Conservation (phyloP, 768 basidiomycete species). For the Calvatia gigantea region DNA sequence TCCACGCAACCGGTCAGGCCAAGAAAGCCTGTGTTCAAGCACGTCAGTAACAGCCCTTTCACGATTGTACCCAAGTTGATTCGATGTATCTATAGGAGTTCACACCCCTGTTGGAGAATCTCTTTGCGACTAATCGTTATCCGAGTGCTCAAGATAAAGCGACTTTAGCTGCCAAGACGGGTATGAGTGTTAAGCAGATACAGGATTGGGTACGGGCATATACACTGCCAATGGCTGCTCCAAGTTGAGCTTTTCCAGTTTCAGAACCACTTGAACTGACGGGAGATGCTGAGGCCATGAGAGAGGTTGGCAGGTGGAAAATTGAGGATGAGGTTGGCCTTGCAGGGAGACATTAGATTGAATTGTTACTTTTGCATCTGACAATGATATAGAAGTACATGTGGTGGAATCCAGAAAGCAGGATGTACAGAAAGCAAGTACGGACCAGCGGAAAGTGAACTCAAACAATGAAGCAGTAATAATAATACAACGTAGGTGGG, state of each 20-base stretch:
- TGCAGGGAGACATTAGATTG: conserved; percentile 50
- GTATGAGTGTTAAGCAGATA: conserved; percentile 45
- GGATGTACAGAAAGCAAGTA: background rate
- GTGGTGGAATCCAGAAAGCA: background rate
- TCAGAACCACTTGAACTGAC: too few relatives aligned
- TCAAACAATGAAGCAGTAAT: background rate
- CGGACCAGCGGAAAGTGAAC: background rate
- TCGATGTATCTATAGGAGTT: too few relatives aligned
- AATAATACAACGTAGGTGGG: background rate
- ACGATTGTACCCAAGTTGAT: too few relatives aligned
- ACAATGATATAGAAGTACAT: background rate
- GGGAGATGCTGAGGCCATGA: conserved; percentile 87
- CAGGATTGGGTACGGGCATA: conserved; percentile 61
- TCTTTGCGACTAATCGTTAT: conserved; percentile 45
- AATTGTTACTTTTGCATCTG: background rate
- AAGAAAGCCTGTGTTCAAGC: too few relatives aligned
- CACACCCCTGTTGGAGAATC: conserved; percentile 40
- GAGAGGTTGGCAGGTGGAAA: conserved; percentile 85
- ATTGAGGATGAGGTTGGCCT: conserved; percentile 71
- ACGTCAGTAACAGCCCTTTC: too few relatives aligned
- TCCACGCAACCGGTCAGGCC: too few relatives aligned
- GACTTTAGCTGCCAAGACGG: conserved; percentile 35
- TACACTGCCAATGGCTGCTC: too few relatives aligned
- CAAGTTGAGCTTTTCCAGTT: too few relatives aligned
- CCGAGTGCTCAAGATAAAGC: conserved; percentile 37